These are phyloP conservation scores for Tetradesmus obliquus DNA, from an alignment of 139 green algal genomes.

Conservation along the genomic window DNA sequence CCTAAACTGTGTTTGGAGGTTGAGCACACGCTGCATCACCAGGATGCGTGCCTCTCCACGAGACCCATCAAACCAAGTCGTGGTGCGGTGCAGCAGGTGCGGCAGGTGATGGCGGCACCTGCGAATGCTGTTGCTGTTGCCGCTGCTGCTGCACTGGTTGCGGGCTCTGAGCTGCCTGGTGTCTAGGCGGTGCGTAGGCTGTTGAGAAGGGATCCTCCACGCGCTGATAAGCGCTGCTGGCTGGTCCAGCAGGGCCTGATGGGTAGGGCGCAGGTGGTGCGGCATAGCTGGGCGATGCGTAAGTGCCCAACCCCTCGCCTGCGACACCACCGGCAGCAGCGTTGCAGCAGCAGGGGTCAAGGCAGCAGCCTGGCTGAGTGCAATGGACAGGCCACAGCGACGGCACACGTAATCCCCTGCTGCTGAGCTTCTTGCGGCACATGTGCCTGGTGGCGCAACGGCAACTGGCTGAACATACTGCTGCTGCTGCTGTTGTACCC, in stretches of 20 bases:
- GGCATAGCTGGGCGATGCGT: slow-evolving; percentile 7
- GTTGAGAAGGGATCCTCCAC: slow-evolving; percentile 36
- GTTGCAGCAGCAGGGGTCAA: not conserved
- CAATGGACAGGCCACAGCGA: no score
- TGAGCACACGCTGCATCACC: no score
- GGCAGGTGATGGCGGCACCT: not conserved
- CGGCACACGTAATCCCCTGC: no score
- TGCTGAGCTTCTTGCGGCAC: no score
- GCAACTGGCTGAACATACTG: no score
- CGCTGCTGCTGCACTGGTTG: slow-evolving; percentile 15
- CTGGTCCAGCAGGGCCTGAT: not conserved
- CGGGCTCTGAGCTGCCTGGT: not conserved
- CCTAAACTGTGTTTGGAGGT: no score
- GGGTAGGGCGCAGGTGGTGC: not conserved
- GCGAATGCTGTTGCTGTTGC: slow-evolving; percentile 7
- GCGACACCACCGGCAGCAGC: not conserved
- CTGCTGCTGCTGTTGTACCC: no score
- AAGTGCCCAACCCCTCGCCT: slow-evolving; percentile 8
- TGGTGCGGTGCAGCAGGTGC: slow-evolving; percentile 19
- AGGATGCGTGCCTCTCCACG: not conserved
- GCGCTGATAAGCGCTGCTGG: slow-evolving; percentile 24
- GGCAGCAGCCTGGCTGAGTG: no score
- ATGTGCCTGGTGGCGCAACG: no score
- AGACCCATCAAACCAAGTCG: not conserved
- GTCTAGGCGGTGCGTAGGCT: slow-evolving; percentile 4